Conservation (phyloP, 495 filamentous ascomycete genomes). For the Filosporella fistucella region DNA sequence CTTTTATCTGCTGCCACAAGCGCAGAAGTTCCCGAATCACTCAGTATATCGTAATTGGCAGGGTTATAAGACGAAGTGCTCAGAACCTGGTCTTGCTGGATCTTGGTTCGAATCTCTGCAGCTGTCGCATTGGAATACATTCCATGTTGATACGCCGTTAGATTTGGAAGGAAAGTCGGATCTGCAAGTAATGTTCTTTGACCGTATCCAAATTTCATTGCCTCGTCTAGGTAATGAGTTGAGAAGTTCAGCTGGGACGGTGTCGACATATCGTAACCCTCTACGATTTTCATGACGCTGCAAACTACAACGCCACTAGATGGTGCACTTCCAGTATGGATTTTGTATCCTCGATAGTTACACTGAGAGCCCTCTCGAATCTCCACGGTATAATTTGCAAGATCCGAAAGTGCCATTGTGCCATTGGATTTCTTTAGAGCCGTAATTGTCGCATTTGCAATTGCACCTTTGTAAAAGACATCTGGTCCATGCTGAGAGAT, state of each 20-base stretch:
- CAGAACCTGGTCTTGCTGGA: constrained; percentile 63
- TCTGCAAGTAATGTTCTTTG: constrained; percentile 69
- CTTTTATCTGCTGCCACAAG: constrained; percentile 62
- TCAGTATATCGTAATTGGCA: constrained; percentile 53
- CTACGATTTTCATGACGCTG: constrained; percentile 71
- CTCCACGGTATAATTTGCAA: constrained; percentile 63
- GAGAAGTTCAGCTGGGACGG: constrained; percentile 50
- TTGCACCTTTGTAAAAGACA: constrained; percentile 67
- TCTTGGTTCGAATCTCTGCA: constrained; percentile 54
- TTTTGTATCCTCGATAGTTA: constrained; percentile 64
- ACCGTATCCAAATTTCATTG: constrained; percentile 82
- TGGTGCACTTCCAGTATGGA: constrained; percentile 68
- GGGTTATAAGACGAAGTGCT: constrained; percentile 70
- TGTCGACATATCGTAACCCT: constrained; percentile 52
- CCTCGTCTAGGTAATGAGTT: constrained; percentile 80
- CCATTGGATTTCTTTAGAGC: constrained; percentile 63
- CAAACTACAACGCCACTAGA: constrained; percentile 71
- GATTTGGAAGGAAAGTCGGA: constrained; percentile 60
- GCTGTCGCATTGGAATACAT: constrained; percentile 63
- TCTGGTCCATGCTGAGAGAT: constrained; percentile 69
- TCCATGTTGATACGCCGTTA: constrained; percentile 55
- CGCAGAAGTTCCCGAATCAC: constrained; percentile 71
- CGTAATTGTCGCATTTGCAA: constrained; percentile 64
- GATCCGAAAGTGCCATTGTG: constrained; percentile 77
- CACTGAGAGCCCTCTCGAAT: constrained; percentile 59